Percentiles rank a stretch among this genome's conserved stretches.
These are phyloP conservation scores for Neurospora africana DNA, from an alignment of 495 filamentous ascomycete species.

Conservation along the genomic window DNA sequence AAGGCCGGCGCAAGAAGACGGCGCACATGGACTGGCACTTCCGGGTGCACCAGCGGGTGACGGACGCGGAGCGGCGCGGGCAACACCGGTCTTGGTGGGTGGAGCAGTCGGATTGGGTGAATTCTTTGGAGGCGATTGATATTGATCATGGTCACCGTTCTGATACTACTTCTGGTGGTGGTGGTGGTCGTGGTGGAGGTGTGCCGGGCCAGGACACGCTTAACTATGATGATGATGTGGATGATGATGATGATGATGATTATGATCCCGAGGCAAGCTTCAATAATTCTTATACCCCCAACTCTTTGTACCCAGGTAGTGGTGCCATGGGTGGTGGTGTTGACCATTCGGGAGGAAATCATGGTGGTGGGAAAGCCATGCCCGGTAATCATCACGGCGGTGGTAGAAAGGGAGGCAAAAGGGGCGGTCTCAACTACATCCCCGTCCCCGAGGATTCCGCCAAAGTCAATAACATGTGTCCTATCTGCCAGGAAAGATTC, in stretches of 20 bases:
- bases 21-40: conserved; percentile 98
- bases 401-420: not conserved
- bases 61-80: conserved; percentile 67
- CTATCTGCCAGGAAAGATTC: conserved; percentile 92
- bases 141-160: conserved; percentile 31
- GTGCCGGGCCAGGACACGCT: not conserved
- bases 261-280: not conserved
- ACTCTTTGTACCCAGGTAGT: not conserved
- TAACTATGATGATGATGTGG: not conserved
- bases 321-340: not conserved
- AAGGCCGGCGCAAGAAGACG: conserved; percentile 76
- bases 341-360: conserved; percentile 7
- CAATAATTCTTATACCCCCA: not conserved
- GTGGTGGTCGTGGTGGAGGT: not conserved
- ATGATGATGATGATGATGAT: not conserved
- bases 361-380: not conserved
- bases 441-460: conserved; percentile 60
- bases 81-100: conserved; percentile 91
- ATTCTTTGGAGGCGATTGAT: conserved; percentile 64
- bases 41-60: conserved; percentile 78
- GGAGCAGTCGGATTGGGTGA: conserved; percentile 90
- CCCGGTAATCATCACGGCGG: not conserved
- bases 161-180: not conserved
- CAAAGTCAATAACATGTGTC: conserved; percentile 62
- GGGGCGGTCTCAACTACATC: conserved; percentile 44